Evolutionary conservation across 1,284 basidiomycete species (phyloP), one percentile per base, ranked within the genome.

Genomic region (Pyrrhoderma lamaoense): DNA sequence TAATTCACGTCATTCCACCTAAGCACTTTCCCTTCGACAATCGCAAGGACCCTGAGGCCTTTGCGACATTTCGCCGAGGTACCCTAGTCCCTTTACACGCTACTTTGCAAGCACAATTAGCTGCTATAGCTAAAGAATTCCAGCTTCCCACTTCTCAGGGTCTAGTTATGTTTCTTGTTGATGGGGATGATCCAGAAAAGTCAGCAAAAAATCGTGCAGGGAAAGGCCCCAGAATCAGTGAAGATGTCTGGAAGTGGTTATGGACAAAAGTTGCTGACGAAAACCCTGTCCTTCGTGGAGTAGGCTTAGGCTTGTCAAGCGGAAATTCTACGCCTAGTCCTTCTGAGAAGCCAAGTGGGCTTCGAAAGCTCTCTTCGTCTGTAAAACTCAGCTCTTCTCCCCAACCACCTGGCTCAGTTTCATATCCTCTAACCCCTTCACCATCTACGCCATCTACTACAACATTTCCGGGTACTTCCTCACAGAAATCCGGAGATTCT

Each of bases 111-210:
- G 73, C 79, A 2, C 88, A 90, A 60, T 68, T 90, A 4, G 69
- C 70, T 39, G 84, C 85, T n/a, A 89, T 90, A 48, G 85, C 89
- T n/a, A 82, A 82, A 62, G 89, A 93, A 66, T 93, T 91, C 62
- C 85, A 85, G 8, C 71, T 93, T 11, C 89, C 89, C 1, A 89
- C 85, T 59, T 85, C 85, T 0, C 67, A 77, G 13, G 89, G 90
- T 13, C 68, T 93, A 49, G 70, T 89, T 40, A 70, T 93, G 2
- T 93, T 89, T 63, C 77, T 93, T 42, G 72, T 88, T 21, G 43
- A 43, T 34, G 57, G 53, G 16, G 62, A 59, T 8, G 67, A 68
- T 8, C 14, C 36, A 34, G 60, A 61, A 39, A 59, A 56, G 3
- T 51, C 49, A 22, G 54, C 56, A 14, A 56, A 60, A 9, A 47